phyloP scores from a whole-genome alignment of 2,329 filamentous ascomycete species.

The Huntiella moniliformis region DNA sequence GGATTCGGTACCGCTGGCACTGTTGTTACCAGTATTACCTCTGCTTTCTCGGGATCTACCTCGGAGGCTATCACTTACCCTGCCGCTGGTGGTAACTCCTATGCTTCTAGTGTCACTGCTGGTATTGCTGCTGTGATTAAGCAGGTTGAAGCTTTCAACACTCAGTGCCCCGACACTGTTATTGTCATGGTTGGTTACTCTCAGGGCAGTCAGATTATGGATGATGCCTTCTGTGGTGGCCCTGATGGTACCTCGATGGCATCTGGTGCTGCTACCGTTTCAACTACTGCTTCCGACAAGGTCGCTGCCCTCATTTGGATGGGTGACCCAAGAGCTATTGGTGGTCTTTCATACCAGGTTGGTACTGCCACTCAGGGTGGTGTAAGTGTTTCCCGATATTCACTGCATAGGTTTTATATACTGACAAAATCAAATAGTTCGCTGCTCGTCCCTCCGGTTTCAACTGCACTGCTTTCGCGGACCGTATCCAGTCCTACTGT shows the following conservation, averaged over 20 bases:
- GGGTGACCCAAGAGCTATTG: constrained; percentile 40
- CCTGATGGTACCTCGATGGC: constrained; percentile 28
- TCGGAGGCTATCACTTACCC: constrained; percentile 38
- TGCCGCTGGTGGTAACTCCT: constrained; percentile 43
- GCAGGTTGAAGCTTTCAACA: constrained; percentile 39
- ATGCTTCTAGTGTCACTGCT: constrained; percentile 37
- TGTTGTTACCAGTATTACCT: constrained; percentile 30
- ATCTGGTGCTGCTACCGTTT: constrained; percentile 25
- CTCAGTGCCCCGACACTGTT: constrained; percentile 35
- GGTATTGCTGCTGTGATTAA: constrained; percentile 39
- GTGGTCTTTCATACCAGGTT: constrained; percentile 38
- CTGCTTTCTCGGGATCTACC: constrained; percentile 30
- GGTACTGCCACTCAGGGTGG: constrained; percentile 38
- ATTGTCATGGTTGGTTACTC: constrained; percentile 45
- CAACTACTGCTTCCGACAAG: constrained; percentile 28
- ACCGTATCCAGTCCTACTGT: constrained; percentile 45
- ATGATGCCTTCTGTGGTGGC: constrained; percentile 45
- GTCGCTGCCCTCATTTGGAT: constrained; percentile 48
- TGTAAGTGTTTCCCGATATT: constrained; percentile 23
- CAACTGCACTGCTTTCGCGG: constrained; percentile 30
- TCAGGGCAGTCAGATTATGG: constrained; percentile 45
- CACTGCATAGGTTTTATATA: background rate
- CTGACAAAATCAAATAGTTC: constrained; percentile 26
- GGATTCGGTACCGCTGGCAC: constrained; percentile 33
- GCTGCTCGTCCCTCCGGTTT: constrained; percentile 39